Percentiles rank a stretch among this genome's conserved stretches.
phyloP scores from a whole-genome alignment of 169 alveolate genomes.

The Cryptosporidium tyzzeri region DNA sequence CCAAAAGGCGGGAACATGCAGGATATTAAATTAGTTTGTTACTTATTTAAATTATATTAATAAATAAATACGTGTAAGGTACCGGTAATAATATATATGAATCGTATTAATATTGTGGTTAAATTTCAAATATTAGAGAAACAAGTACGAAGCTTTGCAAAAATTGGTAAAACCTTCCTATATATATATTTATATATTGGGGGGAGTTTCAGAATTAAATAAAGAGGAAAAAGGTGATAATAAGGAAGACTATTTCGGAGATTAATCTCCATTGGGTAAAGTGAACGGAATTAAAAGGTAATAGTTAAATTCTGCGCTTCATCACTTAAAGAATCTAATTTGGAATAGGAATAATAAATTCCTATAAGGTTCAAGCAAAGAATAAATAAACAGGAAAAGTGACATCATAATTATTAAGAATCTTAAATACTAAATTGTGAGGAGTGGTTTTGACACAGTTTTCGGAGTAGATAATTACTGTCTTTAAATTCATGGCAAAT shows the following conservation, averaged over 20 bases:
- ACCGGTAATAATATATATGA: neutral
- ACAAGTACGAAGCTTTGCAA: neutral
- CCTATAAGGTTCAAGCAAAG: neutral
- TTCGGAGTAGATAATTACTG: neutral
- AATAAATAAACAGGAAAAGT: neutral
- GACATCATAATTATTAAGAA: too few relatives aligned
- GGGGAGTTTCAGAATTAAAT: neutral
- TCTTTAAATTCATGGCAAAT: neutral
- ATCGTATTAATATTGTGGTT: too few relatives aligned
- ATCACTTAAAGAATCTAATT: neutral
- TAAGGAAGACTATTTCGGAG: neutral
- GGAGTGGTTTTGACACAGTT: neutral
- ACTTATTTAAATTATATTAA: neutral
- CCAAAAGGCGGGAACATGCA: constrained; percentile 19
- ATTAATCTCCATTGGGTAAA: neutral
- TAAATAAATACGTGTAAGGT: neutral
- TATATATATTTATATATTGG: neutral
- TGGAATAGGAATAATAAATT: neutral
- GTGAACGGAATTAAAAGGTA: neutral
- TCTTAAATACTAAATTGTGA: too few relatives aligned
- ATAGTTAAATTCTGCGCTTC: neutral
- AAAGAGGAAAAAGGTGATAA: neutral
- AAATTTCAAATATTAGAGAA: too few relatives aligned
- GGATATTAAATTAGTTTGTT: neutral
- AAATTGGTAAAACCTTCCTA: neutral